A percentile compares a stretch with the other conserved stretches of the same genome.
Evolutionary conservation across 208 protist species (phyloP).

Genomic region (Crithidia thermophila): DNA sequence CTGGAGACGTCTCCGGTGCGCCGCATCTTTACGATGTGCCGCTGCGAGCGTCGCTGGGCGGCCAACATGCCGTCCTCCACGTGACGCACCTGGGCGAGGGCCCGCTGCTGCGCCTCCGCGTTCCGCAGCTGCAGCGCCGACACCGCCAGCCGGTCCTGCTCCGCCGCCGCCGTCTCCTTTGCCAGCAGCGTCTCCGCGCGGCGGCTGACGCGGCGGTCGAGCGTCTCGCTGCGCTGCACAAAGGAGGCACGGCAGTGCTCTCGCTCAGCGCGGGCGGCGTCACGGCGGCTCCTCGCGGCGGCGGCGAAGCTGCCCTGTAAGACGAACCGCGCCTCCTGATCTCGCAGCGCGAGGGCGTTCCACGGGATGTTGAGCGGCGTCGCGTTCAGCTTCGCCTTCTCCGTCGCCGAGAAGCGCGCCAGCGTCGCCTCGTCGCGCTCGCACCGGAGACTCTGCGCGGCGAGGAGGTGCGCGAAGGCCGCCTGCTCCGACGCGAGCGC

Average conservation of each 20-base stretch:
- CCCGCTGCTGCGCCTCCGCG: constrained; percentile 8
- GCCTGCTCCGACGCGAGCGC: constrained; percentile 16
- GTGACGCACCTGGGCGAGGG: constrained; percentile 37
- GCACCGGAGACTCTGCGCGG: constrained; percentile 35
- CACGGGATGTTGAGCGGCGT: constrained; percentile 41
- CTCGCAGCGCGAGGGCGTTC: constrained; percentile 26
- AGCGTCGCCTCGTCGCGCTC: constrained; percentile 53
- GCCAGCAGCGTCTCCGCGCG: constrained; percentile 15
- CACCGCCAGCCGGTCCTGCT: constrained; percentile 24
- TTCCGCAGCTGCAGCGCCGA: constrained; percentile 13
- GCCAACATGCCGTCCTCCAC: constrained; percentile 64
- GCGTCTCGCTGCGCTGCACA: constrained; percentile 3
- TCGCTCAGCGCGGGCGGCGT: constrained; percentile 21
- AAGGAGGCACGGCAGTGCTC: constrained; percentile 2
- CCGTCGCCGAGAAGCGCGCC: constrained; percentile 30
- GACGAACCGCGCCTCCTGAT: constrained; percentile 41
- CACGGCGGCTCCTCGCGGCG: constrained; percentile 26
- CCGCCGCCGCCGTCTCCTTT: constrained; percentile 11
- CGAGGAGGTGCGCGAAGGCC: constrained; percentile 27
- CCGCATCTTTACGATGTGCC: constrained; percentile 36
- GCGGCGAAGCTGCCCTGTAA: constrained; percentile 38
- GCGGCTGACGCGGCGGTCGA: constrained; percentile 23
- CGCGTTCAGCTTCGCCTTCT: constrained; percentile 32
- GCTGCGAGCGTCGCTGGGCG: constrained; percentile 46
- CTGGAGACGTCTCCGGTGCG: constrained; percentile 18